Conservation (phyloP, 2,329 filamentous ascomycete species). For the Aspergillus spinulosporus region DNA sequence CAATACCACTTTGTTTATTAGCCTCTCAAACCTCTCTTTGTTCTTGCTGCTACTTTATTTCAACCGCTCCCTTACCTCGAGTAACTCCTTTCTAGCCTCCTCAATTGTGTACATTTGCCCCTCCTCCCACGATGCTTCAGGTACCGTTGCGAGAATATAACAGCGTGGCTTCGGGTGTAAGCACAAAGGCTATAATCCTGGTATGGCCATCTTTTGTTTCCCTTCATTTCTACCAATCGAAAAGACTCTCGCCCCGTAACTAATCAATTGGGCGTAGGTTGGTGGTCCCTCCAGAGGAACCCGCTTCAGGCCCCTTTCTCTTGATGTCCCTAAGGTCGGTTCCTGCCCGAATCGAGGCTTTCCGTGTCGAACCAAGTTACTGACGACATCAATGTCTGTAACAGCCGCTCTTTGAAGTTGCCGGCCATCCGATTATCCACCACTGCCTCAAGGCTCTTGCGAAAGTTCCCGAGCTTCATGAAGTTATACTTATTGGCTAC, state of each 20-base stretch:
- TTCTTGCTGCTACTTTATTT: neutral
- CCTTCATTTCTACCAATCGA: neutral
- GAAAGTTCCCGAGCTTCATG: constrained; percentile 87
- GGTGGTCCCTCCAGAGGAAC: constrained; percentile 94
- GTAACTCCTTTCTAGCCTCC: neutral
- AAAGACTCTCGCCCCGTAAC: neutral
- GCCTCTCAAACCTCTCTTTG: neutral
- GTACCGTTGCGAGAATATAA: constrained; percentile 46
- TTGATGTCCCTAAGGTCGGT: constrained; percentile 89
- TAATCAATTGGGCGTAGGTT: constrained; percentile 61
- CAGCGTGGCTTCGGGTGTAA: constrained; percentile 50
- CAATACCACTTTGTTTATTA: neutral
- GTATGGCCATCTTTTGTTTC: constrained; percentile 53
- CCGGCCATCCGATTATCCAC: constrained; percentile 96
- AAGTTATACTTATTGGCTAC: constrained; percentile 98
- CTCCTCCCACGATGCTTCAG: constrained; percentile 43
- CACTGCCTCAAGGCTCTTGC: constrained; percentile 92
- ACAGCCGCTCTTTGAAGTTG: constrained; percentile 95
- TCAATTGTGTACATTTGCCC: constrained; percentile 16
- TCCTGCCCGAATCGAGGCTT: constrained; percentile 7
- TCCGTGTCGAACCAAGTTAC: neutral
- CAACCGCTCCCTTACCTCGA: neutral
- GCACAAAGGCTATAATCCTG: constrained; percentile 93
- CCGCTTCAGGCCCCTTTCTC: constrained; percentile 88
- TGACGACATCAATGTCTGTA: constrained; percentile 16